Evolutionary conservation across 1,284 basidiomycete species (phyloP).

Genomic region (Xanthoconium separans): DNA sequence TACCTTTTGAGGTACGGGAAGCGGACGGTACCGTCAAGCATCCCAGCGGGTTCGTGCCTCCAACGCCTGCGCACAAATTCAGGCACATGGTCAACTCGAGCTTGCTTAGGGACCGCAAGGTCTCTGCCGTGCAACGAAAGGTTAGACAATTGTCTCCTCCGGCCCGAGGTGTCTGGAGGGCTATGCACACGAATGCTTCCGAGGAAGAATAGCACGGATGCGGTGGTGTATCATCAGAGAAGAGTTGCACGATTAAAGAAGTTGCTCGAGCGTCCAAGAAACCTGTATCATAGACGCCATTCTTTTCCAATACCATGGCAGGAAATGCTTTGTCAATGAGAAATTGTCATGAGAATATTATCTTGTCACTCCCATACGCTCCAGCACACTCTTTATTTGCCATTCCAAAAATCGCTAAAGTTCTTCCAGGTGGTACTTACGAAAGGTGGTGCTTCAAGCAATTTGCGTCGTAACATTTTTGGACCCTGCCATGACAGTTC

Average conservation of each 20-base stretch:
- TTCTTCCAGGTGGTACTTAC: too few relatives aligned
- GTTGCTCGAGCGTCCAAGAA: too few relatives aligned
- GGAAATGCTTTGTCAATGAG: too few relatives aligned
- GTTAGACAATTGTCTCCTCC: slow-evolving; percentile 16
- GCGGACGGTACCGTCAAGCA: too few relatives aligned
- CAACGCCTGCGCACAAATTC: slow-evolving; percentile 37
- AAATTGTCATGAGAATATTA: too few relatives aligned
- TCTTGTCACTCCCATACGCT: too few relatives aligned
- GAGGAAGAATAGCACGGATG: not conserved
- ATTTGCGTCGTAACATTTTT: too few relatives aligned
- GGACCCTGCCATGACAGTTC: too few relatives aligned
- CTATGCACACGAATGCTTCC: slow-evolving; percentile 22
- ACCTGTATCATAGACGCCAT: not conserved
- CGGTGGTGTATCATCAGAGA: not conserved
- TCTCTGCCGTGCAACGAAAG: slow-evolving; percentile 9
- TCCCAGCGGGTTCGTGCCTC: slow-evolving; percentile 39
- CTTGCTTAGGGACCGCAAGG: slow-evolving; percentile 19
- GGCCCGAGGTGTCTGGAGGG: slow-evolving; percentile 16
- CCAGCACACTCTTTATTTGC: too few relatives aligned
- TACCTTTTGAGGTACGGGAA: too few relatives aligned
- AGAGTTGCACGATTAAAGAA: not conserved
- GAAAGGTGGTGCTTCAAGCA: too few relatives aligned
- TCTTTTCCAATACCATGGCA: not conserved
- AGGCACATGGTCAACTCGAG: slow-evolving; percentile 15
- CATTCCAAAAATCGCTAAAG: too few relatives aligned